phyloP scores from a whole-genome alignment of 352 stramenopile species.

The Elongisporangium anandrum region DNA sequence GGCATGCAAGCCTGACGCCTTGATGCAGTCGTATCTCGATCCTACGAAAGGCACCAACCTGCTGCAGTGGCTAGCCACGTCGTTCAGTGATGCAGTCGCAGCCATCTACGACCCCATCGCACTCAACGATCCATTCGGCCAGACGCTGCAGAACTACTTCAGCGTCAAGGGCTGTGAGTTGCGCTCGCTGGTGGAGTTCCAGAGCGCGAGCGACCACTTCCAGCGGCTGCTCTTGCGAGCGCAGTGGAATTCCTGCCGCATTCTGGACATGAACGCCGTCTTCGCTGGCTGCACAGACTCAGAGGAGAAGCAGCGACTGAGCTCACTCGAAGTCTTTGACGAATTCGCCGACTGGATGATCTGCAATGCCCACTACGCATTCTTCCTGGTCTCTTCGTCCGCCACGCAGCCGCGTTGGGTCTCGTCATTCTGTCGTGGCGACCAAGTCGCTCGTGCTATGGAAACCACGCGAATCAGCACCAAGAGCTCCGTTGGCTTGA shows the following conservation, averaged over 20 bases:
- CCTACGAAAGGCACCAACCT: slow-evolving; percentile 37
- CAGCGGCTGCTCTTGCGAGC: slow-evolving; percentile 21
- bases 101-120: slow-evolving; percentile 64
- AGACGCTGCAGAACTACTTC: slow-evolving; percentile 59
- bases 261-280: slow-evolving; percentile 67
- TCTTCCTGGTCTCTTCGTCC: slow-evolving; percentile 26
- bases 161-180: slow-evolving; percentile 62
- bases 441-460: slow-evolving; percentile 19
- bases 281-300: slow-evolving; percentile 26
- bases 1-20: too few species aligned
- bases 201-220: slow-evolving; percentile 32
- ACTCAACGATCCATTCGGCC: slow-evolving; percentile 38
- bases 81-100: slow-evolving; percentile 35
- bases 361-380: slow-evolving; percentile 63
- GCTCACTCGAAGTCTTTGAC: slow-evolving; percentile 60
- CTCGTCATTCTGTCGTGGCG: slow-evolving; percentile 11
- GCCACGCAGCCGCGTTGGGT: too few species aligned
- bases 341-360: slow-evolving; percentile 63
- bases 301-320: slow-evolving; percentile 41
- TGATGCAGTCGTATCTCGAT: slow-evolving; percentile 58
- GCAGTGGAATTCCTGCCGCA: slow-evolving; percentile 34
- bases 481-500: slow-evolving; percentile 12
- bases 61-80: slow-evolving; percentile 33
- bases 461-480: slow-evolving; percentile 5
- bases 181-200: slow-evolving; percentile 32